Base-by-base conservation (phyloP, 495 filamentous ascomycete genomes). In the Lasiosphaeris hirsuta region DNA sequence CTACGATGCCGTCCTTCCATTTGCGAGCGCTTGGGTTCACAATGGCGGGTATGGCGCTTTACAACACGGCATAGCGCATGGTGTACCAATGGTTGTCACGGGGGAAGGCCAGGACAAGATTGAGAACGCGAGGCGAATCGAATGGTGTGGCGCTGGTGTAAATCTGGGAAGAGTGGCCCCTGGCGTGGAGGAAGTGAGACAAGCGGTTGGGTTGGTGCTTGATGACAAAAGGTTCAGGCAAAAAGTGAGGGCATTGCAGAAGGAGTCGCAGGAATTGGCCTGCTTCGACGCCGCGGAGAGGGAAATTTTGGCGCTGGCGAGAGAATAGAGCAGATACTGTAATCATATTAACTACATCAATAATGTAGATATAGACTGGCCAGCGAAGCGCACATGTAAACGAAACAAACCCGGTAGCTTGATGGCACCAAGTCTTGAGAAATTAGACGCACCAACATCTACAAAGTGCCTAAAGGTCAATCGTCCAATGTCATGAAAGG, bases 31-130 rank as follows among this genome's bases (percentile, higher is more conserved):
- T 1, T 73, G 63, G 57, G 53, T 75, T 1, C 63, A 65, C 53
- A 75, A 72, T 46, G 72, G 63, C 7, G 72, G 72, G 0, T 75
- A 72, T 55, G 72, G 72, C 14, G 69, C 67, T 7, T 61, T 72
- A 41, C 63, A 63, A 47, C 72, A 72, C 38, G 68, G 66, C 14
- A 62, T 75, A 42, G 58, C 63, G 13, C 64, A 71, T 53, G 71
- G 66, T 4, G 65, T 70, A 10, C 71, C 72, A 4, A 70, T 74
- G 68, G 68, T 74, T 0, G 58, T 71, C 0, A 68, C 69, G 7
- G 72, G 71, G 11, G 66, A 69, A 54, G 63, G 64, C 11, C 63
- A 72, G 67, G 72, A 75, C 54, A 75, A 75, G 64, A 46, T 47
- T 15, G 72, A 75, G 40, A 71, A 57, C 35, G 55, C 43, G 6